These are phyloP conservation scores for Alnus rubra DNA, from an alignment of 306 rosid genomes.

Conservation along the genomic window DNA sequence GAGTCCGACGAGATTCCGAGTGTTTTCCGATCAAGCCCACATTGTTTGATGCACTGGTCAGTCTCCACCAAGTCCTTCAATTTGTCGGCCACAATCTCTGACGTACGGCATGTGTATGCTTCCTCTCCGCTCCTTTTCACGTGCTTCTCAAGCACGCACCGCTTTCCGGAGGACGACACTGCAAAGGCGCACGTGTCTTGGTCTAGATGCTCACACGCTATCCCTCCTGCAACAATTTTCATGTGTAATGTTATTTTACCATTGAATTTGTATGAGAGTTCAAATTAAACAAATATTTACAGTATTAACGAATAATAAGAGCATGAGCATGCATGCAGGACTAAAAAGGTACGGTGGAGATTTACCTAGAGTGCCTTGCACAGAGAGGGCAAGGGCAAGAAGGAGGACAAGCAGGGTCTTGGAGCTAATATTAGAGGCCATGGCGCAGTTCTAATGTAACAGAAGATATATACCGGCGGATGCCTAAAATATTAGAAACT, in stretches of 20 bases:
- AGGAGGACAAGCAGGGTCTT: conserved; percentile 30
- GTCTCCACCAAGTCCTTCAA: conserved; percentile 60
- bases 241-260: no score
- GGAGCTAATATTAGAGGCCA: conserved; percentile 52
- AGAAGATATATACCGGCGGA: neutral
- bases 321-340: no score
- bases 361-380: conserved; percentile 54
- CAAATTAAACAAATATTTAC: no score
- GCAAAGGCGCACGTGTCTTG: conserved; percentile 67
- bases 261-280: no score
- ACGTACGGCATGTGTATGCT: conserved; percentile 67
- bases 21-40: conserved; percentile 65
- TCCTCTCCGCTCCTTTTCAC: conserved; percentile 64
- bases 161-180: conserved; percentile 59
- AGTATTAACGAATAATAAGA: no score
- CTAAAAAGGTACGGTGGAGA: no score
- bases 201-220: conserved; percentile 60
- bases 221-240: conserved; percentile 31
- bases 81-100: conserved; percentile 71
- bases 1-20: conserved; percentile 78
- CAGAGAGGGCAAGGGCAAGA: conserved; percentile 39
- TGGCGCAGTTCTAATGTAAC: neutral
- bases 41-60: conserved; percentile 62
- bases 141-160: conserved; percentile 80
- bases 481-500: neutral